These are phyloP conservation scores for Quercus rubra DNA, from an alignment of 306 rosid genomes.

Conservation along the genomic window DNA sequence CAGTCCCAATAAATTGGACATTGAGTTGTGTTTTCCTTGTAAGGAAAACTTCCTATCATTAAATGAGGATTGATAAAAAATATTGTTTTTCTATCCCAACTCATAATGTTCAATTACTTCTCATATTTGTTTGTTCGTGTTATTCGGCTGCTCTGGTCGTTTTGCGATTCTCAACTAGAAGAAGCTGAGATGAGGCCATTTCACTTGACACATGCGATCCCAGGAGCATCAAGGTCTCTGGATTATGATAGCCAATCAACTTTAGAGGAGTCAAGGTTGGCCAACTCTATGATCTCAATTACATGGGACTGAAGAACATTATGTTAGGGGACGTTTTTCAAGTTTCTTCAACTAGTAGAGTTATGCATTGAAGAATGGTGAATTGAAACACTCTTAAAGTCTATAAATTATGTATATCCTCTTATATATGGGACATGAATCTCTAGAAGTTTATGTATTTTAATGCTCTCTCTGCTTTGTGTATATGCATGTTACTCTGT, in stretches of 20 bases:
- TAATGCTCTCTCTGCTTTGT: not conserved
- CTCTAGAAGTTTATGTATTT: not conserved
- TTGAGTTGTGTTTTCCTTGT: not conserved
- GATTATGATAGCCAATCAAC: constrained; percentile 54
- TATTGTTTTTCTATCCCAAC: not conserved
- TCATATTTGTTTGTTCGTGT: constrained; percentile 8
- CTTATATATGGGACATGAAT: not conserved
- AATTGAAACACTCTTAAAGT: not conserved
- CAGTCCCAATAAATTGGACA: not conserved
- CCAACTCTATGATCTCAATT: constrained; percentile 83
- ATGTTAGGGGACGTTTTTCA: constrained; percentile 16
- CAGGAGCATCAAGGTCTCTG: constrained; percentile 65
- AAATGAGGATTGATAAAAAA: not conserved
- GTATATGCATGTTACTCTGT: not conserved
- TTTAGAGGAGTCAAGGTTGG: constrained; percentile 78
- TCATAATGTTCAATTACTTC: not conserved
- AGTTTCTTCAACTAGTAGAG: constrained; percentile 6
- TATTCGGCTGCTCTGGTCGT: constrained; percentile 90
- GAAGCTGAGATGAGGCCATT: constrained; percentile 58
- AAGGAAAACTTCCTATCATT: not conserved
- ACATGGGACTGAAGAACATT: constrained; percentile 68
- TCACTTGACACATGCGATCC: constrained; percentile 75
- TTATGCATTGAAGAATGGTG: constrained; percentile 15
- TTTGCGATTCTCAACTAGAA: constrained; percentile 53
- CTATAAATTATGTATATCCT: not conserved